phyloP scores from a whole-genome alignment of 805 yeast species.

The Candida parachauliodes region DNA sequence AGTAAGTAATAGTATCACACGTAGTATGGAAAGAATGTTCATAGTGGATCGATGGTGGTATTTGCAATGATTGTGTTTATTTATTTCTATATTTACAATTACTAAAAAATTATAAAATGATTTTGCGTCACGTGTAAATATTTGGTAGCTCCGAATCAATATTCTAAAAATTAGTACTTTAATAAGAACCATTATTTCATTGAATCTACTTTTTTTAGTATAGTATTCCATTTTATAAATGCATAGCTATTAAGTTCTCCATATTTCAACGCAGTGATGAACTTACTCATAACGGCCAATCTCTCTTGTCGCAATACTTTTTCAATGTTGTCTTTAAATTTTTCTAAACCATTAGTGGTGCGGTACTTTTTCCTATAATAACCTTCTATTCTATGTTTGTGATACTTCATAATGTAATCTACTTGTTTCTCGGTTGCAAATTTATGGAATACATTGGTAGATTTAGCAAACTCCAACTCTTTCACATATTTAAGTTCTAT shows the following conservation, averaged over 20 bases:
- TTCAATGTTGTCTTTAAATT: neutral
- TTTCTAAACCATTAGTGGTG: neutral
- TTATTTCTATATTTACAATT: too few relatives aligned
- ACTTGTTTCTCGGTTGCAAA: conserved; percentile 4
- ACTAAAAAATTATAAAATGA: too few relatives aligned
- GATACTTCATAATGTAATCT: neutral
- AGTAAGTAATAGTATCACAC: neutral
- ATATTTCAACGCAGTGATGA: conserved; percentile 1
- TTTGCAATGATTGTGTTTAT: too few relatives aligned
- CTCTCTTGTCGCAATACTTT: neutral
- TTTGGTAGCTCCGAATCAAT: too few relatives aligned
- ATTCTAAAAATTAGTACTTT: too few relatives aligned
- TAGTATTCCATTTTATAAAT: conserved; percentile 1
- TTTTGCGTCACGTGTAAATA: too few relatives aligned
- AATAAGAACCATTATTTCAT: neutral
- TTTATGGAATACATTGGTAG: neutral
- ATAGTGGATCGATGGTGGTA: too few relatives aligned
- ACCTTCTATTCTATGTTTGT: neutral
- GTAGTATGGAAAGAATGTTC: neutral
- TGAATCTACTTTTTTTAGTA: neutral
- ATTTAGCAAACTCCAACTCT: neutral
- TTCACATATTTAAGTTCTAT: neutral
- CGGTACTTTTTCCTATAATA: neutral
- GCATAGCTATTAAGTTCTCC: conserved; percentile 2
- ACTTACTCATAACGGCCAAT: conserved; percentile 1